Evolutionary conservation across 2,329 filamentous ascomycete species (phyloP), one percentile per base, ranked within the genome.

Genomic region (Penicillium polonicum): DNA sequence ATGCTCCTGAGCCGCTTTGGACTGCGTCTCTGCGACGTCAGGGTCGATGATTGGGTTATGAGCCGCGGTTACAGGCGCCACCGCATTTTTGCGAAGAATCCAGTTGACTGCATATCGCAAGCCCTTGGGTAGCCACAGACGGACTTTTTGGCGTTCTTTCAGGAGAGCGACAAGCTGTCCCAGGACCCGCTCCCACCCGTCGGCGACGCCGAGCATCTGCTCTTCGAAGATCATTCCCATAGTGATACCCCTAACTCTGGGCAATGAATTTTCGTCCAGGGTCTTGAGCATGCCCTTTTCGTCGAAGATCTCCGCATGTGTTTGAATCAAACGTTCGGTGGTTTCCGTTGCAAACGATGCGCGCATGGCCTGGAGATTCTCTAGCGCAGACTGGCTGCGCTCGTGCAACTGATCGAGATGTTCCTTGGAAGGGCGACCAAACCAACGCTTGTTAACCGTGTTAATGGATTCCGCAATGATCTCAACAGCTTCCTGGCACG

Each of bases 221-320:
- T 82, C 79, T 52, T 82, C 79, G 8, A 80, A 70, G 4, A 81
- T 76, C 76, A 83, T 80, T 15, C 74, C 73, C 4, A 80, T 60
- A 2, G 80, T 68, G n/a, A 82, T 70, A 0, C 75, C 78, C 0
- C 72, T 68, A 2, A 81, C 56, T 8, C 69, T 65, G 0, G 69
- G 67, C 5, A 69, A 62, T 0, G 67, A 63, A 2, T 52, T 31
- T 10, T 65, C 59, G 3, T 66, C 64, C 0, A 68, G 56, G 1
- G 66, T 21, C 19, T 72, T 75, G 0, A 80, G 57, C 4, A 66
- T 65, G 2, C 78, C 79, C n/a, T 72, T 59, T 2, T 74, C 70
- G 33, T 80, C 76, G 52, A 80, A 81, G 0, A 80, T 58, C 17
- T 77, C 72, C 1, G 68, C 68, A 48, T 81, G 74, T 0, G 65